phyloP scores from a whole-genome alignment of 148 eudicot species.

The Camellia sinensis region DNA sequence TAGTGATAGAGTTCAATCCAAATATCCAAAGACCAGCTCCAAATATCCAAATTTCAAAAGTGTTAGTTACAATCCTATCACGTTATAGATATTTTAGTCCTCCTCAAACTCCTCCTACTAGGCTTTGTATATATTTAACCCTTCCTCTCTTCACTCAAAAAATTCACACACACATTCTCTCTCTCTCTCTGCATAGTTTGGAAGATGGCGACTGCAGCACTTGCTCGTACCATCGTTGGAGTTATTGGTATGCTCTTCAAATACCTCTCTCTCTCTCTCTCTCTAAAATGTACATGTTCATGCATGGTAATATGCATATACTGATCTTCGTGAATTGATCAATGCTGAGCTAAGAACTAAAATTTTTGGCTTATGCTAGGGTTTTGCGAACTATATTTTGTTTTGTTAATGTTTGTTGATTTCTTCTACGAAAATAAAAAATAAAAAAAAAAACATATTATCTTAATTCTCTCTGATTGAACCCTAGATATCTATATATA shows the following conservation, averaged over 20 bases:
- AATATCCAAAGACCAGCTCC: too few relatives aligned
- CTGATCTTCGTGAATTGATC: background rate
- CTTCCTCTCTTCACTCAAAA: background rate
- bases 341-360: background rate
- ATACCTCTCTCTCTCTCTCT: background rate
- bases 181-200: conserved; percentile 6
- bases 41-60: too few relatives aligned
- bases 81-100: too few relatives aligned
- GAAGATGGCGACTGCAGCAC: conserved; percentile 7
- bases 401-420: background rate
- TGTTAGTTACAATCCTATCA: too few relatives aligned
- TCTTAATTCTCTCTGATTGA: too few relatives aligned
- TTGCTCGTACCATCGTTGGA: conserved; percentile 25
- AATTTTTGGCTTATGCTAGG: background rate
- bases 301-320: background rate
- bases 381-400: background rate
- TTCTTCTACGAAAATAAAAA: too few relatives aligned
- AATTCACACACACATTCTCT: background rate
- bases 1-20: too few relatives aligned
- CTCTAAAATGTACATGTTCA: background rate
- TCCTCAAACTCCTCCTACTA: too few relatives aligned
- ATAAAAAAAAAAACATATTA: too few relatives aligned
- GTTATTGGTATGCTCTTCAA: conserved; percentile 20
- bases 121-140: too few relatives aligned
- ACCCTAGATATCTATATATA: too few relatives aligned